Evolutionary conservation across 2,329 filamentous ascomycete genomes (phyloP).

Genomic region (Didymella pinodella): DNA sequence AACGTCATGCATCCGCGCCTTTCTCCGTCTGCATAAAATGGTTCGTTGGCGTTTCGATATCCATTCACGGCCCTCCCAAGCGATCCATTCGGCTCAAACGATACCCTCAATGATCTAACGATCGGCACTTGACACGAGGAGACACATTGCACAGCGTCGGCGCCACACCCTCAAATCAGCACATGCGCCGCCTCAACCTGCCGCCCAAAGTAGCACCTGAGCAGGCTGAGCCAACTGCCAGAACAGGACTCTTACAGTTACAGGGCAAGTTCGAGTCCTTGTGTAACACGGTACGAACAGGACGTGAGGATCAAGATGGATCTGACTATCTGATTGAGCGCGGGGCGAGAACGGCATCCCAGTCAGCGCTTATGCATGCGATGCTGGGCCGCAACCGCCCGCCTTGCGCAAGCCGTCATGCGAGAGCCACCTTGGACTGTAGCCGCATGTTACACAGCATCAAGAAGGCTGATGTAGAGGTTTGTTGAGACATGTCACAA

Average conservation of each 20-base stretch:
- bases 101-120: conserved; percentile 5
- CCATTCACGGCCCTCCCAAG: conserved; percentile 15
- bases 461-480: conserved; percentile 2
- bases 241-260: conserved; percentile 9
- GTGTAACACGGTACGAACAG: conserved; percentile 3
- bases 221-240: not conserved
- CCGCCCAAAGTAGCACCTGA: conserved; percentile 4
- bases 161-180: conserved; percentile 12
- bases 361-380: conserved; percentile 42
- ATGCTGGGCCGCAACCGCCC: conserved; percentile 27
- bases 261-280: conserved; percentile 9
- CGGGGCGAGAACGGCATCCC: conserved; percentile 18
- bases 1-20: conserved; percentile 27
- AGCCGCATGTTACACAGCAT: conserved; percentile 34
- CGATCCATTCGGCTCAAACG: not conserved
- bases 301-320: conserved; percentile 12
- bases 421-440: conserved; percentile 20
- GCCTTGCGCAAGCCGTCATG: conserved; percentile 16
- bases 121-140: conserved; percentile 8
- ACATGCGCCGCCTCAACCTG: conserved; percentile 10
- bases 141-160: conserved; percentile 25
- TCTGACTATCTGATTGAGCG: conserved; percentile 14
- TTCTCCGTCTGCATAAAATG: conserved; percentile 30
- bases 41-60: conserved; percentile 17
- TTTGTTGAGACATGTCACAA: conserved; percentile 18